Percentiles rank a stretch among this genome's conserved stretches.
Evolutionary conservation across 345 rosid genomes (phyloP).

Genomic region (Aegle marmelos): DNA sequence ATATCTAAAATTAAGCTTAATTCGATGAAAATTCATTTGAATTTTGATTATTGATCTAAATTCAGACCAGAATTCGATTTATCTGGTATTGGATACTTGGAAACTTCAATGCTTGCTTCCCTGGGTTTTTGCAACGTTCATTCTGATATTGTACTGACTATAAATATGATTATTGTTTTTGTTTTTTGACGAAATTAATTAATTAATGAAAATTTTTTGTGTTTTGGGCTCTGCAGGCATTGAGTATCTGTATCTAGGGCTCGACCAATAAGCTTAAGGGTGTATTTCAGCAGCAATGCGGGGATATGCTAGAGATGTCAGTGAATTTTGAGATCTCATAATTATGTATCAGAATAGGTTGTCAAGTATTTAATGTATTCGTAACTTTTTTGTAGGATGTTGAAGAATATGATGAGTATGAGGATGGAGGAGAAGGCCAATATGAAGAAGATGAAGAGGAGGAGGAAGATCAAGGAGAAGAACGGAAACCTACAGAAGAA

Average conservation of each 20-base stretch:
- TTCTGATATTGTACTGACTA: background rate
- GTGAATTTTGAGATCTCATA: background rate
- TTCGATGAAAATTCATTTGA: background rate
- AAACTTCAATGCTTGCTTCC: background rate
- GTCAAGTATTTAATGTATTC: background rate
- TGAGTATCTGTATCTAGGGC: background rate
- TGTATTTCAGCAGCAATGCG: constrained; percentile 30
- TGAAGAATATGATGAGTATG: constrained; percentile 56
- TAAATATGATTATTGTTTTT: background rate
- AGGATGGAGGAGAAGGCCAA: constrained; percentile 39
- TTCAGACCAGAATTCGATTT: background rate
- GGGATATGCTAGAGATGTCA: constrained; percentile 48
- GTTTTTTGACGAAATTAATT: too few species aligned
- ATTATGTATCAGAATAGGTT: background rate
- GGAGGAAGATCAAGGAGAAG: constrained; percentile 33
- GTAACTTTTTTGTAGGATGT: constrained; percentile 21
- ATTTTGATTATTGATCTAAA: background rate
- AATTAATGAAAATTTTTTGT: background rate
- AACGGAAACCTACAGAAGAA: constrained; percentile 48
- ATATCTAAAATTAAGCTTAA: background rate
- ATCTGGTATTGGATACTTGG: background rate
- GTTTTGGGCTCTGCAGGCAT: constrained; percentile 14
- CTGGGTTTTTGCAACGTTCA: background rate
- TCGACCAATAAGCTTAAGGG: background rate
- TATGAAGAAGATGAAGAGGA: constrained; percentile 34